Base-by-base conservation (phyloP, 116 monocot genomes). In the Trichopus zeylanicus region DNA sequence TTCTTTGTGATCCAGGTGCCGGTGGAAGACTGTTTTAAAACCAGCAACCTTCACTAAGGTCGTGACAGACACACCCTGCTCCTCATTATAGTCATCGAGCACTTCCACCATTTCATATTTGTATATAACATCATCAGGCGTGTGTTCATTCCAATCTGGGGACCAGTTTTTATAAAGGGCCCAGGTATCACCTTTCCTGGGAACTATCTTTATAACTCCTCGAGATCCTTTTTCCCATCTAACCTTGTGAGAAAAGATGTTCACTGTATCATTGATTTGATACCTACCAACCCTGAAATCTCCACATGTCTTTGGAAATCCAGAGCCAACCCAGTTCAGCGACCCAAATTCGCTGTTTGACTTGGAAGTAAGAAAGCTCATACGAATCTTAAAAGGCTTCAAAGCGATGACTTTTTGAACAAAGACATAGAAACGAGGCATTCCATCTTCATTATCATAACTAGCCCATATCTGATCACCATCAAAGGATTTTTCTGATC, bases 371-470 rank as follows among this genome's bases (percentile, higher is more conserved):
- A 91, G 81, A 66, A 66, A 91, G 60, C 76, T 75, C 73, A 97
- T 67, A 32, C 78, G 83, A 7, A 82, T 57, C 67, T 82, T 87
- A 56, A 97, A 97, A 27, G 97, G 91, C 19, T 65, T 75, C 27
- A 42, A 19, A 53, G 98, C 87, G 29, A 85, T n/a, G 51, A 98
- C 85, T 65, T 91, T 98, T 51, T 91, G 87, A 54, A 98, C 70
- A 48, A 98, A 48, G 0, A 63, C 79, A 70, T 98, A 98, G 56
- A 72, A 82, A 6, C 98, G 81, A 33, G 98, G 98, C 98, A 98
- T 98, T 8, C 91, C 91, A 80, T 98, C 98, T 69, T 98, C 91
- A 61, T 78, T 72, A 64, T 98, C 98, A 75, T 98, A 98, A 47
- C 75, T 78, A 52, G 98, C 98, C 98, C 98, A 98, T 60, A 98